Conservation (phyloP, 2,329 filamentous ascomycete genomes). For the Sporothrix brasiliensis region DNA sequence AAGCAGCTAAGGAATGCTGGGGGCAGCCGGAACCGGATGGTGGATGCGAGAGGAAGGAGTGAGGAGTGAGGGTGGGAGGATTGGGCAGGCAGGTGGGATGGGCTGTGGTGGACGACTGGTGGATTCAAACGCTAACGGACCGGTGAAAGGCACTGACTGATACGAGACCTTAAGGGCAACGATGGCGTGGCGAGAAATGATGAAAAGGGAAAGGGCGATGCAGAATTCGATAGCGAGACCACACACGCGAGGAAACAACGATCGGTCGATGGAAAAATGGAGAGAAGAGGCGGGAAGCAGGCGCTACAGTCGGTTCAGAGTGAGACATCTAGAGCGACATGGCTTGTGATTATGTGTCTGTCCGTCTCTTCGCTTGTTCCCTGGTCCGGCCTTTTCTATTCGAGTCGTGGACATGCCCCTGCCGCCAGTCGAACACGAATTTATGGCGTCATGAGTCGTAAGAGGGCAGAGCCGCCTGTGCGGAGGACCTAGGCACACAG, state of each 20-base stretch:
- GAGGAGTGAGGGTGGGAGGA: neutral
- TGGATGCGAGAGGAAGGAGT: neutral
- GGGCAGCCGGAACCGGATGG: slow-evolving; percentile 1
- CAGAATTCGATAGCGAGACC: neutral
- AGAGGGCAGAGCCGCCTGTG: neutral
- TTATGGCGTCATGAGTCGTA: neutral
- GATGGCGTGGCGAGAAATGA: neutral
- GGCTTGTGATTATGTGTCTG: neutral
- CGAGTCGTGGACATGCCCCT: neutral
- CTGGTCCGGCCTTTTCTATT: neutral
- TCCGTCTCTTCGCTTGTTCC: neutral
- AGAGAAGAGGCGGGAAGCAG: neutral
- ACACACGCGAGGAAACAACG: slow-evolving; percentile 7
- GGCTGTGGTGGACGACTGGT: neutral
- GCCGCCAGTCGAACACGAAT: neutral
- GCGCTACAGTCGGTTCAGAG: slow-evolving; percentile 10
- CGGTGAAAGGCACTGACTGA: slow-evolving; percentile 2
- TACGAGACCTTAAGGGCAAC: neutral
- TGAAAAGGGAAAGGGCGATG: neutral
- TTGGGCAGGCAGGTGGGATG: neutral
- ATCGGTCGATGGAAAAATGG: neutral
- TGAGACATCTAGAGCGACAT: slow-evolving; percentile 10
- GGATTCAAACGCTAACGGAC: slow-evolving; percentile 13
- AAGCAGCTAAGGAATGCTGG: slow-evolving; percentile 5
- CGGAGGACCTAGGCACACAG: neutral